phyloP scores from a whole-genome alignment of 768 basidiomycete species.

The Tylopilus plumbeoviolaceoides region DNA sequence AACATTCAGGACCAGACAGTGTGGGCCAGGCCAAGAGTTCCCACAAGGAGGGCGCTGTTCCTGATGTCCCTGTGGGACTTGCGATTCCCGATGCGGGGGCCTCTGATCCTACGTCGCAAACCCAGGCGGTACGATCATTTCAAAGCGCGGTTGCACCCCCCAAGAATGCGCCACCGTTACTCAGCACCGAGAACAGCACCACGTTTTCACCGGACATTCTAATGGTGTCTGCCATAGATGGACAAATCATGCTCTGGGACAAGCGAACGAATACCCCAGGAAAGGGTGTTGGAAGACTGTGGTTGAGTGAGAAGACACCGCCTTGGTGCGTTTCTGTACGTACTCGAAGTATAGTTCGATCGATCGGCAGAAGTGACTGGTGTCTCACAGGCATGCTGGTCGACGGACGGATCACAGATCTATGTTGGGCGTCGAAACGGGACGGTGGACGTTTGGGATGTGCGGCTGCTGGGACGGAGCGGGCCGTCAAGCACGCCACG shows the following conservation, averaged over 20 bases:
- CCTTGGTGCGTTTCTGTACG: constrained; percentile 95
- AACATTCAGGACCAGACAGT: constrained; percentile 16
- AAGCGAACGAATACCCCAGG: constrained; percentile 62
- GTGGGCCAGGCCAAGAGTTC: constrained; percentile 15
- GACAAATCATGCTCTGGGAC: constrained; percentile 92
- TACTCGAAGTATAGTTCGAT: constrained; percentile 12
- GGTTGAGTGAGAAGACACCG: constrained; percentile 88
- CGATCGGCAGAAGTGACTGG: background rate
- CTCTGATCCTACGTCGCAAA: constrained; percentile 18
- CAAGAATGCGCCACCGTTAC: constrained; percentile 71
- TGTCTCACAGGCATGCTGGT: constrained; percentile 83
- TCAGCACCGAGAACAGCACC: constrained; percentile 57
- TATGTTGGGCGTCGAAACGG: constrained; percentile 90
- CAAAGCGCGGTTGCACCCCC: constrained; percentile 48
- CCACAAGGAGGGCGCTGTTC: constrained; percentile 12
- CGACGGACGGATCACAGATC: constrained; percentile 79
- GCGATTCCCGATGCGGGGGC: constrained; percentile 28
- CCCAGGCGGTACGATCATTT: constrained; percentile 24
- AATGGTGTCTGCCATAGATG: constrained; percentile 88
- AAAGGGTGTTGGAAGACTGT: constrained; percentile 75
- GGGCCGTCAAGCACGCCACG: constrained; percentile 65
- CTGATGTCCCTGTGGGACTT: constrained; percentile 19
- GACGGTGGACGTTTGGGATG: constrained; percentile 91
- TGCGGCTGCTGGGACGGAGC: constrained; percentile 69
- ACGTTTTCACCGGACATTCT: constrained; percentile 78